Evolutionary conservation across 2,329 filamentous ascomycete genomes (phyloP), one percentile per base, ranked within the genome.

Genomic region (Dactylonectria estremocensis): DNA sequence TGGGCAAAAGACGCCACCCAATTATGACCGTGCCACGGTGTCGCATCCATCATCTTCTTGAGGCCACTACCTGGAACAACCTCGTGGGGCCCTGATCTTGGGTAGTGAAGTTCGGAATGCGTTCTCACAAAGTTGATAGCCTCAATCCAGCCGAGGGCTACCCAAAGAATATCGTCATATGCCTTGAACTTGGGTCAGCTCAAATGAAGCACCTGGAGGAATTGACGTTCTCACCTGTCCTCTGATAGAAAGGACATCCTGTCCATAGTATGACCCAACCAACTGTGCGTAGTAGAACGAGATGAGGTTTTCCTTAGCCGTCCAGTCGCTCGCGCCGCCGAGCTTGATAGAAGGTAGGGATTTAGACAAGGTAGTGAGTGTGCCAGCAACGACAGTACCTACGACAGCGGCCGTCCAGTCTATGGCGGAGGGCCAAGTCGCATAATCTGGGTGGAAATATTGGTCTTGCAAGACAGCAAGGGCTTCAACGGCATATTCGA

Each of bases 81-180:
- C 1, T 61, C 62, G 2, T 61, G 33, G 2, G 66, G 48, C 10
- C 66, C 64, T 43, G 54, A 43, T 13, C 50, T 68, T 10, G 80
- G 79, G 74, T 91, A 93, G 78, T 93, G 90, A 18, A 90, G 78
- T 2, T 84, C 81, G 2, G 88, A 89, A 77, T 97, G 94, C n/a
- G 87, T 82, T 35, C 90, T 83, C 58, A 95, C 89, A 77, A 97
- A 95, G 72, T 92, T 91, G 69, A 95, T 88, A 55, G 89, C 89
- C 77, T 97, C 94, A 59, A 98, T 83, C 95, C 95, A 98, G 69
- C 92, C 94, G 43, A 98, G 86, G 2, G 97, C 94, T 1, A 98
- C 94, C 95, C 95, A 98, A 3, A 97, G 88, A 83, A 97, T 97
- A 79, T 98, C 95, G 77, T 98, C 95, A 78, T 92, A 97, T 0